Evolutionary conservation across 2,329 filamentous ascomycete species (phyloP).

Genomic region (Pestalotiopsis sp.): DNA sequence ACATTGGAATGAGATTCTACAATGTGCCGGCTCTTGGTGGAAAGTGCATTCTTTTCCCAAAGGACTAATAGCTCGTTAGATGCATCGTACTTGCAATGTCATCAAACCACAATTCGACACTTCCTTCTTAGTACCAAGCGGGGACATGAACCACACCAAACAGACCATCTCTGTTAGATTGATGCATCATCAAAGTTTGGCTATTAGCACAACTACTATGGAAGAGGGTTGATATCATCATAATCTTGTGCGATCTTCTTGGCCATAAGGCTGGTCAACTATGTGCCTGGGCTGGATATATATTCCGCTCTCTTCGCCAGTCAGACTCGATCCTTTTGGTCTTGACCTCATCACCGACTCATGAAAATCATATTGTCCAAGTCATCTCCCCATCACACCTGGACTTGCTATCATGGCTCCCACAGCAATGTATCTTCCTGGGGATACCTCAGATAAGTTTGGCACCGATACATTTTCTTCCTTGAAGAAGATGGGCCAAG

Average conservation of each 20-base stretch:
- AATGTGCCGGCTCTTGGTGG: no score
- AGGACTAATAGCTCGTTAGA: neutral
- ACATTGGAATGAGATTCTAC: no score
- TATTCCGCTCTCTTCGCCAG: neutral
- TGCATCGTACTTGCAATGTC: neutral
- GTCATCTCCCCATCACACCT: neutral
- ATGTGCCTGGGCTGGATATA: neutral
- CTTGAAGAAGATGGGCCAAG: neutral
- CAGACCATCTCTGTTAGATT: neutral
- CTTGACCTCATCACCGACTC: neutral
- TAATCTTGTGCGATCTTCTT: no score
- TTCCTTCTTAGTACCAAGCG: neutral
- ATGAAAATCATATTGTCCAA: no score
- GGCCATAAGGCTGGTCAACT: no score
- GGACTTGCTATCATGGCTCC: neutral
- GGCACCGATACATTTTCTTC: neutral
- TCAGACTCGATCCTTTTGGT: neutral
- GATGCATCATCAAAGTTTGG: neutral
- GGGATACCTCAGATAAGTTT: neutral
- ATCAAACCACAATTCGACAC: neutral
- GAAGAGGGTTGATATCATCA: neutral
- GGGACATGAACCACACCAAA: neutral
- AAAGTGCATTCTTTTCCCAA: neutral
- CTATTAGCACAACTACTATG: neutral
- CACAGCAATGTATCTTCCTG: neutral